A percentile compares a stretch with the other conserved stretches of the same genome.
phyloP scores from a whole-genome alignment of 1,139 yeast genomes.

The Debaryomycetaceae sp. region DNA sequence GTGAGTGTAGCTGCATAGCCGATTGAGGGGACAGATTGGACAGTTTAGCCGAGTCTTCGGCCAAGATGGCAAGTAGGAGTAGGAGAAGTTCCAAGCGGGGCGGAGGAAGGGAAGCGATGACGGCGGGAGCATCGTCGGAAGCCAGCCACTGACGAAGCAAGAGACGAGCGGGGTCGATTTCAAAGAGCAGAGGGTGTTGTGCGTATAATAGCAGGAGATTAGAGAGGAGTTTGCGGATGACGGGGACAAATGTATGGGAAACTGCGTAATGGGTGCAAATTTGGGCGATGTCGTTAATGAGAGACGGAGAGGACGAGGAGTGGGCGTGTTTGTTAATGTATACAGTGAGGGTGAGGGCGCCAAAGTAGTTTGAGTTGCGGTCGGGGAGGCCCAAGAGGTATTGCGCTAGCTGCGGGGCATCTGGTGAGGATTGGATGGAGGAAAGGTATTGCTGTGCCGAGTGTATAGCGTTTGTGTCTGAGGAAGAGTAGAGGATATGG shows the following conservation, averaged over 20 bases:
- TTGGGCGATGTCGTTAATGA: conserved; percentile 2
- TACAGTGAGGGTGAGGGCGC: conserved; percentile 58
- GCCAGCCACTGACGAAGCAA: conserved; percentile 2
- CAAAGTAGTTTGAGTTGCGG: conserved; percentile 52
- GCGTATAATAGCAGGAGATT: conserved; percentile 43
- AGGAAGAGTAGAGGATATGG: conserved; percentile 29
- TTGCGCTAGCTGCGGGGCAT: conserved; percentile 42
- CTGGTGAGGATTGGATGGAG: conserved; percentile 38
- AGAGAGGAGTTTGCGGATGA: conserved; percentile 31
- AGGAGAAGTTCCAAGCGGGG: conserved; percentile 6
- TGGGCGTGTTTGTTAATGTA: conserved; percentile 32
- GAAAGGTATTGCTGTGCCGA: conserved; percentile 43
- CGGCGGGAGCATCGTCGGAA: conserved; percentile 1
- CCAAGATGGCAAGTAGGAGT: conserved; percentile 29
- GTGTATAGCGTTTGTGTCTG: conserved; percentile 32
- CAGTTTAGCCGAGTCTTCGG: conserved; percentile 41
- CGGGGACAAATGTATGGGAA: conserved; percentile 10
- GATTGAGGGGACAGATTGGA: conserved; percentile 1
- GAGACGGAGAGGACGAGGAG: conserved; percentile 1
- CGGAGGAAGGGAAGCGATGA: conserved; percentile 2
- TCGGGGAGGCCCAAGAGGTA: conserved; percentile 31
- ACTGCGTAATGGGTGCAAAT: conserved; percentile 4
- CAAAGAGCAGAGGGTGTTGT: conserved; percentile 5
- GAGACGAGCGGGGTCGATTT: conserved; percentile 3
- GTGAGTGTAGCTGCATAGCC: conserved; percentile 5